These are phyloP conservation scores for Starmerella gropengiesseri DNA, from an alignment of 805 yeast species.

Conservation along the genomic window DNA sequence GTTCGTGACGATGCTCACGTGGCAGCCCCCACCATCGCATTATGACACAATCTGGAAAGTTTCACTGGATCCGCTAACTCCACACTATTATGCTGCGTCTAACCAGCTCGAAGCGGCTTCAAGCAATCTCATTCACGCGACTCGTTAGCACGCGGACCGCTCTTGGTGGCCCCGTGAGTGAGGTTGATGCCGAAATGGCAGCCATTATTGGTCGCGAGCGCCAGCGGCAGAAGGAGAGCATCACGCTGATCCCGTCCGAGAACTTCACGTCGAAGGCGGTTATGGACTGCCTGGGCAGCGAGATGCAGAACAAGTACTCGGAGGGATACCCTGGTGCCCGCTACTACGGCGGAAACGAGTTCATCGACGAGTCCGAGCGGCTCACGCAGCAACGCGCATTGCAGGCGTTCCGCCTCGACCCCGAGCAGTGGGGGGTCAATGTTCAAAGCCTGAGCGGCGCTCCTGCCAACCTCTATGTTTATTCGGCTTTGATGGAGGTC, in stretches of 20 bases:
- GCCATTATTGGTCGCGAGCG: constrained; percentile 66
- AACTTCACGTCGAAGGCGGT: constrained; percentile 93
- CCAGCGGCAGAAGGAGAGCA: constrained; percentile 79
- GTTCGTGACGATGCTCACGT: too few relatives aligned
- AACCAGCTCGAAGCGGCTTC: not conserved
- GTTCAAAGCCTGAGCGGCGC: constrained; percentile 94
- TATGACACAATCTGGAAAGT: constrained; percentile 1
- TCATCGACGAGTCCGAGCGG: constrained; percentile 80
- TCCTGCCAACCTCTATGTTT: constrained; percentile 89
- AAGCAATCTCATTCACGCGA: constrained; percentile 2
- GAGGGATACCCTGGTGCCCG: constrained; percentile 98
- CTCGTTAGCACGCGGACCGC: constrained; percentile 18
- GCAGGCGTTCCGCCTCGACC: constrained; percentile 62
- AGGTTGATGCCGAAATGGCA: constrained; percentile 69
- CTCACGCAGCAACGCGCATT: constrained; percentile 88
- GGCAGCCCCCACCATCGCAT: too few relatives aligned
- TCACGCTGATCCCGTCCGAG: constrained; percentile 89
- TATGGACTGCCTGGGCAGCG: constrained; percentile 87
- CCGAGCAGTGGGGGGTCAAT: constrained; percentile 91
- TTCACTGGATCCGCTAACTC: not conserved
- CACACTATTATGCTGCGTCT: not conserved
- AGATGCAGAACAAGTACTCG: constrained; percentile 94
- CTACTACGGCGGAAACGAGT: constrained; percentile 96
- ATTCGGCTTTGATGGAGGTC: constrained; percentile 76
- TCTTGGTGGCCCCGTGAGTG: constrained; percentile 18